Evolutionary conservation across 768 basidiomycete species (phyloP).

Genomic region (Suillus occidentalis): DNA sequence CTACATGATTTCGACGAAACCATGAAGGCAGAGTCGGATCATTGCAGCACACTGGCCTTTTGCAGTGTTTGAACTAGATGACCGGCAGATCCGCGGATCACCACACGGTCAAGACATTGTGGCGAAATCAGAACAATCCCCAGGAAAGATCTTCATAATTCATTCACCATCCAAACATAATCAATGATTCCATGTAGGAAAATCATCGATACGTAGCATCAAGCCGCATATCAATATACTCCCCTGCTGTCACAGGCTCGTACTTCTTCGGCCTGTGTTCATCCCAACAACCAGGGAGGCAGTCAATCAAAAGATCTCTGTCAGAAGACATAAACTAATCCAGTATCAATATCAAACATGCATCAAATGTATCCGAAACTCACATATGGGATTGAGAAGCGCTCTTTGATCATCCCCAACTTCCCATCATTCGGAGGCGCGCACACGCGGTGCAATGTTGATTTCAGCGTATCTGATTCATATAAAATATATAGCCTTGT

Average conservation of each 20-base stretch:
- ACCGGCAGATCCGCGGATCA: background rate
- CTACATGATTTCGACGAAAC: background rate
- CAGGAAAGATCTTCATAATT: background rate
- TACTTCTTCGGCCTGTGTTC: conserved; percentile 48
- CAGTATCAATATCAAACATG: conserved; percentile 8
- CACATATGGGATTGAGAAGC: conserved; percentile 66
- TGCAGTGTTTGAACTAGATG: background rate
- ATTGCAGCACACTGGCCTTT: background rate
- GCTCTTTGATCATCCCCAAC: conserved; percentile 42
- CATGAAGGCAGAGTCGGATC: background rate
- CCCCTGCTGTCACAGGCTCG: conserved; percentile 41
- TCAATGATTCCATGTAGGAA: no score
- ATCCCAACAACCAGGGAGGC: conserved; percentile 53
- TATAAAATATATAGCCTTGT: background rate
- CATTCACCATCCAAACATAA: background rate
- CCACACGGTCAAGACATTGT: background rate
- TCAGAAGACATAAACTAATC: conserved; percentile 35
- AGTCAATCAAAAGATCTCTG: conserved; percentile 43
- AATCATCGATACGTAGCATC: conserved; percentile 34
- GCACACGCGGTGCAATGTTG: conserved; percentile 52
- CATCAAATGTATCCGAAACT: conserved; percentile 18
- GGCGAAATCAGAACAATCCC: background rate
- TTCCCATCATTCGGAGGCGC: conserved; percentile 31
- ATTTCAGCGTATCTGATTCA: conserved; percentile 28
- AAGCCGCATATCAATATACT: conserved; percentile 42